Evolutionary conservation across 2,329 filamentous ascomycete genomes (phyloP), one percentile per base, ranked within the genome.

Genomic region (Verticillium longisporum): DNA sequence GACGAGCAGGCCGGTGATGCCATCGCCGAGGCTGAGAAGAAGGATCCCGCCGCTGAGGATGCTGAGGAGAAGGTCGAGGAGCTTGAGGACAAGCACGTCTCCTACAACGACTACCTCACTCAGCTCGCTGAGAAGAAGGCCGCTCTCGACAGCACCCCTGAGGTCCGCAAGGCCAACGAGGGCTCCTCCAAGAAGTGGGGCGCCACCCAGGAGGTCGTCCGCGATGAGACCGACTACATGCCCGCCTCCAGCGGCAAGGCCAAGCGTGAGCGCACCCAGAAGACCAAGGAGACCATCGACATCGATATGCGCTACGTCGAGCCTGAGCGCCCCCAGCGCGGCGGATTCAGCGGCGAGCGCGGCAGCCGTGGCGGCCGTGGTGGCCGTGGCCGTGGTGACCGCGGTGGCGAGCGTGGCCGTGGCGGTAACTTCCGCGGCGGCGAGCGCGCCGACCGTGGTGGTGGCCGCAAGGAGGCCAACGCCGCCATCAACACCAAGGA

Each of bases 161-260:
- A 91, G 72, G 83, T 92, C 73, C 94, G 95, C 80, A 88, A 92
- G 82, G 81, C 94, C 77, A 97, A 98, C 83, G 93, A 97, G 83
- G 93, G 93, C 72, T 85, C 82, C 82, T 91, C 92, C 82, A 94
- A 95, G 86, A 95, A 97, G 85, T 97, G 93, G 91, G 90, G 90
- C 71, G 83, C 84, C 71, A 92, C 92, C 75, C 96, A 93, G 83
- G 73, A 83, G 62, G 80, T 90, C 61, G 74, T 78, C 73, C 88
- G 89, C 76, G 80, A 86, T 21, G 81, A 84, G 13, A 87, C 92
- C 70, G 87, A 89, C 70, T 97, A 91, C 85, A 89, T 97, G 73
- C 79, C 89, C 71, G 87, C 83, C 69, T 77, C 83, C 67, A 83
- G 81, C 65, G 89, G 88, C 80, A 97, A 97, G 88, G 78, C 86